Conservation (phyloP, 257 asterid species). For the Pogostemon cablin region DNA sequence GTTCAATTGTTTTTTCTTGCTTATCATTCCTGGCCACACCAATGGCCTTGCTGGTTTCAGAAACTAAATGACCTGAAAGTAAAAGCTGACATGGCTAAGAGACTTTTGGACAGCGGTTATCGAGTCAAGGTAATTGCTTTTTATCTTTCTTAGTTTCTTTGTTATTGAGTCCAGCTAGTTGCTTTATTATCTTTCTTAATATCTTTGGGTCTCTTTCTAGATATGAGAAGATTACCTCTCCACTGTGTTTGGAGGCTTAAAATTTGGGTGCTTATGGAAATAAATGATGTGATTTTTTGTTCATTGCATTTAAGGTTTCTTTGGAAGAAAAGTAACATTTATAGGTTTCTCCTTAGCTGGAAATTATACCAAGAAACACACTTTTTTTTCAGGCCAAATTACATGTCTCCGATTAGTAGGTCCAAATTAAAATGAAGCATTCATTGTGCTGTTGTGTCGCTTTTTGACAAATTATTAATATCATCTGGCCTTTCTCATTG, state of each 20-base stretch:
- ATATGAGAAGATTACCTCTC: slow-evolving; percentile 14
- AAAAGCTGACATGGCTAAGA: slow-evolving; percentile 77
- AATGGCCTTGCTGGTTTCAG: slow-evolving; percentile 47
- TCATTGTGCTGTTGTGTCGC: background rate
- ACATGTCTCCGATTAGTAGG: background rate
- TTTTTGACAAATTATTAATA: slow-evolving; percentile 3
- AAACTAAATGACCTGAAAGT: slow-evolving; percentile 64
- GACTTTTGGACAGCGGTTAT: slow-evolving; percentile 80
- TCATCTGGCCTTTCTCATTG: background rate
- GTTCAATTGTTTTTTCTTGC: slow-evolving; percentile 18
- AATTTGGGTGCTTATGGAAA: background rate
- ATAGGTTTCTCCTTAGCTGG: background rate
- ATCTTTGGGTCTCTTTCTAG: background rate
- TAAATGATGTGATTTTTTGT: background rate
- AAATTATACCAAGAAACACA: background rate
- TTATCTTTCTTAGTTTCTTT: background rate
- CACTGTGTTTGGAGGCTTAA: slow-evolving; percentile 14
- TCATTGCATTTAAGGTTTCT: slow-evolving; percentile 3
- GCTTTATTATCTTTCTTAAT: slow-evolving; percentile 11
- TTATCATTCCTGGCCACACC: slow-evolving; percentile 25
- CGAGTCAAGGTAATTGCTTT: slow-evolving; percentile 75
- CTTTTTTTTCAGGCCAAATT: background rate
- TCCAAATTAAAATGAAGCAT: background rate
- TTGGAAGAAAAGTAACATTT: slow-evolving; percentile 8
- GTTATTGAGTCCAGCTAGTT: slow-evolving; percentile 77